Percentiles rank a stretch among this genome's conserved stretches.
Conservation (phyloP, 1,139 yeast genomes). For the Pichia sorboxylosa region DNA sequence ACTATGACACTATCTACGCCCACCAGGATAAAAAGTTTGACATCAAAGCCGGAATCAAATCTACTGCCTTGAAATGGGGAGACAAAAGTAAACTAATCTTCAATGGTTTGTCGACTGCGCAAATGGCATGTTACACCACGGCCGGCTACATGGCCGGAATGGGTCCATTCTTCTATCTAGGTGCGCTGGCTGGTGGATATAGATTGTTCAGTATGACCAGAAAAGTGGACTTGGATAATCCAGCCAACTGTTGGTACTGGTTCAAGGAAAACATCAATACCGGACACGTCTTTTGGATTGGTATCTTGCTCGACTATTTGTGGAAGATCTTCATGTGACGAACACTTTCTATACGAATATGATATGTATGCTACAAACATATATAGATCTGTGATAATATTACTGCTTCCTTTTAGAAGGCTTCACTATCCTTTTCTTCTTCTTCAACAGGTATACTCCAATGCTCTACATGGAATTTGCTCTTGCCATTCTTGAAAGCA, state of each 20-base stretch:
- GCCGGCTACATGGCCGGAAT: conserved; percentile 75
- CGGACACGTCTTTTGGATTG: conserved; percentile 69
- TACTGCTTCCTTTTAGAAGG: too few relatives aligned
- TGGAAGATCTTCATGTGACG: too few relatives aligned
- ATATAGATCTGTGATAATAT: neutral
- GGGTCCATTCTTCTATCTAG: conserved; percentile 75
- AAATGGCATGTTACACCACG: conserved; percentile 48
- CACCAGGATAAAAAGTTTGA: conserved; percentile 94
- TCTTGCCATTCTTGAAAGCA: conserved; percentile 77
- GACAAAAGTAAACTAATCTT: conserved; percentile 59
- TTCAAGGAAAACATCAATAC: conserved; percentile 70
- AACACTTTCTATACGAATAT: too few relatives aligned
- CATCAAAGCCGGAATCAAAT: conserved; percentile 78
- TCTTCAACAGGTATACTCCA: conserved; percentile 96
- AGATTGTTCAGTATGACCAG: conserved; percentile 57
- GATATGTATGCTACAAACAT: too few relatives aligned
- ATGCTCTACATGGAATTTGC: conserved; percentile 73
- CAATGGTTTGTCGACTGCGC: conserved; percentile 51
- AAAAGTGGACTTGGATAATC: conserved; percentile 66
- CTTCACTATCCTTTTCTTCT: conserved; percentile 30
- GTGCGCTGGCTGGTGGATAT: conserved; percentile 56
- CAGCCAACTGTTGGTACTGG: conserved; percentile 71
- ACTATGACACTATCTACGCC: conserved; percentile 91
- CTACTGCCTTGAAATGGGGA: conserved; percentile 94
- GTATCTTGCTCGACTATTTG: conserved; percentile 65